A percentile compares a stretch with the other conserved stretches of the same genome.
Evolutionary conservation across 345 rosid species (phyloP).

Genomic region (Populus tremula): DNA sequence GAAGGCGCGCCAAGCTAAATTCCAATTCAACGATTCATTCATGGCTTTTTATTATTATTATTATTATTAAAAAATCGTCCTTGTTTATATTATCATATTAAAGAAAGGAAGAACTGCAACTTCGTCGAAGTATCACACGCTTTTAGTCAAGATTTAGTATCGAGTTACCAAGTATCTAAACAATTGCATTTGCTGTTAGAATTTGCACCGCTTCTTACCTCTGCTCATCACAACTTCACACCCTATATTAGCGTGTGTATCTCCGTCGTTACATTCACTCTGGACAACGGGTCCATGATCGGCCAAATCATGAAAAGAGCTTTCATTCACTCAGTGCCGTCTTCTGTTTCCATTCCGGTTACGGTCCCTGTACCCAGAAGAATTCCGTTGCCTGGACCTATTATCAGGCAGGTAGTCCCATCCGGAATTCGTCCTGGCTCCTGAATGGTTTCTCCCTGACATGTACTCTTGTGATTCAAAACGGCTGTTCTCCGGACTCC

Average conservation of each 20-base stretch:
- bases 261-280: neutral
- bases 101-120: neutral
- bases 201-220: neutral
- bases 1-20: too few relatives aligned
- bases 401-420: slow-evolving; percentile 30
- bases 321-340: slow-evolving; percentile 45
- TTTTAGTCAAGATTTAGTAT: neutral
- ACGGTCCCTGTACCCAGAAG: slow-evolving; percentile 44
- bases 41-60: too few relatives aligned
- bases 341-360: slow-evolving; percentile 39
- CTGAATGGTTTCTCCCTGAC: slow-evolving; percentile 36
- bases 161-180: neutral
- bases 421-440: slow-evolving; percentile 25
- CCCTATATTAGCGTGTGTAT: neutral
- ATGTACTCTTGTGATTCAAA: slow-evolving; percentile 37
- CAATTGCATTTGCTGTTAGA: neutral
- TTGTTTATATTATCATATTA: neutral
- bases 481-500: slow-evolving; percentile 88
- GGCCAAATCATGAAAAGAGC: neutral
- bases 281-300: neutral
- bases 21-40: too few relatives aligned
- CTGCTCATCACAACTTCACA: neutral
- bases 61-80: too few relatives aligned
- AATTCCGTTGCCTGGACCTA: slow-evolving; percentile 45
- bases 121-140: neutral